These are phyloP conservation scores for Hondaea fermentalgiana DNA, from an alignment of 108 stramenopile genomes.

Conservation along the genomic window DNA sequence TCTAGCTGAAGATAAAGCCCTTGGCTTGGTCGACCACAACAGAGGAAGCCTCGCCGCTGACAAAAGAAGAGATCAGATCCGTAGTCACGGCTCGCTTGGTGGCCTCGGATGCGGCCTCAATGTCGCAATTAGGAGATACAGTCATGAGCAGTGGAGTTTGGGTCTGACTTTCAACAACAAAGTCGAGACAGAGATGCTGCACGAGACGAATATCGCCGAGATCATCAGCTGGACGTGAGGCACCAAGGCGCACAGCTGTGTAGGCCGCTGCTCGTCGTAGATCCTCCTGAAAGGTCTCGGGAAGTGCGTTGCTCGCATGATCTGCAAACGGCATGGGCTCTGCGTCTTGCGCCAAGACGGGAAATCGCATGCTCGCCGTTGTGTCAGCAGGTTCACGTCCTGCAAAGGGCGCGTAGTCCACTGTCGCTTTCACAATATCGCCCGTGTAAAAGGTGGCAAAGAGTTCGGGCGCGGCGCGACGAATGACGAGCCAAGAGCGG, in stretches of 20 bases:
- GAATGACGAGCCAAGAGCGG: constrained; percentile 15
- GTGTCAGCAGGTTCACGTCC: background rate
- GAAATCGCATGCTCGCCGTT: background rate
- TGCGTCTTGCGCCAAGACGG: background rate
- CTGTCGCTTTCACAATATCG: background rate
- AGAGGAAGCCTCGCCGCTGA: background rate
- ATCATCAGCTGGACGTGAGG: background rate
- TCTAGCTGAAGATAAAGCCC: background rate
- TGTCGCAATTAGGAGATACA: background rate
- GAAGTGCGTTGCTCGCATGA: background rate
- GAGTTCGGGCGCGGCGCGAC: background rate
- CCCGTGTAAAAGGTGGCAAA: background rate
- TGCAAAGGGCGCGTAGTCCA: background rate
- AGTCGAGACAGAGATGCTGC: background rate
- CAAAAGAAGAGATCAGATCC: background rate
- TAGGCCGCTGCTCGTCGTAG: background rate
- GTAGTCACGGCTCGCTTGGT: background rate
- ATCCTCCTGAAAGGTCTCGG: background rate
- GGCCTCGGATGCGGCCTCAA: background rate
- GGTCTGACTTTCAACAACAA: background rate
- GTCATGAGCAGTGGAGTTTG: background rate
- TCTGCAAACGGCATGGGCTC: background rate
- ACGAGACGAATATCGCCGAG: background rate
- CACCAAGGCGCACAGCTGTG: background rate
- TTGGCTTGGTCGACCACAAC: background rate